A percentile compares a stretch with the other conserved stretches of the same genome.
These are phyloP conservation scores for Syzygium malaccense DNA, from an alignment of 441 rosid genomes.

Conservation along the genomic window DNA sequence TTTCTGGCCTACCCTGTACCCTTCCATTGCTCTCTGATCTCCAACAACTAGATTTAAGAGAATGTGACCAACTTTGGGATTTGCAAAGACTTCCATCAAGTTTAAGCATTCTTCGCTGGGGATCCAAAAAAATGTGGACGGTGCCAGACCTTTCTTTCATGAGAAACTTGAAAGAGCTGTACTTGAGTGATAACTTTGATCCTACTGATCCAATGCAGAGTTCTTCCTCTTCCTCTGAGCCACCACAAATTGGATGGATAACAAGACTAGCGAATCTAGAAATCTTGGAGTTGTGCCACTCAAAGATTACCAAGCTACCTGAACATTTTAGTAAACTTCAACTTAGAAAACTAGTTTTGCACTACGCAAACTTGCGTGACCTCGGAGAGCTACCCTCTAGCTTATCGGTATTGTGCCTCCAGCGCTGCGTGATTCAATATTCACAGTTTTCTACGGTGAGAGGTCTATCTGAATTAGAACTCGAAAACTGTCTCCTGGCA, in stretches of 20 bases:
- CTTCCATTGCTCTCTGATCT: background rate
- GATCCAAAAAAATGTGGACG: background rate
- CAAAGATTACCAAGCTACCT: accelerated
- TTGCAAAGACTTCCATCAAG: background rate
- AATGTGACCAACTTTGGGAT: background rate
- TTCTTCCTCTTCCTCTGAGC: background rate
- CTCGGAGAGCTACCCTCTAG: background rate
- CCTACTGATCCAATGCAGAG: background rate
- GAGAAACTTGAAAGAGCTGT: background rate
- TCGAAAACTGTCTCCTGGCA: background rate
- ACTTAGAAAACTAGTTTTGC: background rate
- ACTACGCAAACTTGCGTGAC: accelerated
- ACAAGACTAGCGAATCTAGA: accelerated
- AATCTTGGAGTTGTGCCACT: background rate
- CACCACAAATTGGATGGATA: background rate
- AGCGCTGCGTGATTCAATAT: accelerated
- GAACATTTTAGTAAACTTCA: background rate
- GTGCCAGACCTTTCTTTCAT: background rate
- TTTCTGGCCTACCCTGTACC: background rate
- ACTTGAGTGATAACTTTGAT: background rate
- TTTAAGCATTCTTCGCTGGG: background rate
- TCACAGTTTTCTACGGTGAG: accelerated
- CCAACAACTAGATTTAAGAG: background rate
- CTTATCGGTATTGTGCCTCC: background rate
- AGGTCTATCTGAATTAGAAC: background rate